phyloP scores from a whole-genome alignment of 495 filamentous ascomycete species.

The Hyaloscypha bicolor region DNA sequence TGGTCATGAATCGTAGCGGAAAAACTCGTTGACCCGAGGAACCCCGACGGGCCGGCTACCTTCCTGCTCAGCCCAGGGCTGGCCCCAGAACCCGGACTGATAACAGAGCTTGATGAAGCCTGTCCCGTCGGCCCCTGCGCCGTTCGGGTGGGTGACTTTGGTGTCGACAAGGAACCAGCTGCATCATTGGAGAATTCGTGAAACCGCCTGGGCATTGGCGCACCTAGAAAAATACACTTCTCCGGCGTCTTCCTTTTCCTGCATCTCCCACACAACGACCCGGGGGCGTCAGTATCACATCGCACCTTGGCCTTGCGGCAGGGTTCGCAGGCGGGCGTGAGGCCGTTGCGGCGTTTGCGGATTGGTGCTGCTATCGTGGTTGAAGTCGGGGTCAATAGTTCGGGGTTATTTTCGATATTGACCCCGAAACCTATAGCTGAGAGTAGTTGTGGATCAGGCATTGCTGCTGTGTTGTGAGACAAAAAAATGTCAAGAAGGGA shows the following conservation, averaged over 20 bases:
- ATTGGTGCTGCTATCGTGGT: neutral
- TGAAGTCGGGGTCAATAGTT: neutral
- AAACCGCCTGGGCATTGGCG: constrained; percentile 24
- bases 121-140: neutral
- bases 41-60: constrained; percentile 32
- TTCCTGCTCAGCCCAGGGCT: neutral
- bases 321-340: constrained; percentile 49
- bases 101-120: constrained; percentile 26
- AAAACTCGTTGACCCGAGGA: constrained; percentile 19
- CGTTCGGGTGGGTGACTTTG: neutral
- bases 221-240: constrained; percentile 12
- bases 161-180: neutral
- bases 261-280: constrained; percentile 45
- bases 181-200: neutral
- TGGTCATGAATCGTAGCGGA: constrained; percentile 6
- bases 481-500: neutral
- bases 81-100: neutral
- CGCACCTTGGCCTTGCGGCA: constrained; percentile 52
- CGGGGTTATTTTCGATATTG: neutral
- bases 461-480: too few relatives aligned
- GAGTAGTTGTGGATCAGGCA: too few relatives aligned
- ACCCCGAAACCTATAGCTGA: neutral
- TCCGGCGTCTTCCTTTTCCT: constrained; percentile 37
- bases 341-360: constrained; percentile 38
- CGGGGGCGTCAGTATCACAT: constrained; percentile 44